Base-by-base conservation (phyloP, 768 basidiomycete species). In the Cantharellus cinnabarinus region DNA sequence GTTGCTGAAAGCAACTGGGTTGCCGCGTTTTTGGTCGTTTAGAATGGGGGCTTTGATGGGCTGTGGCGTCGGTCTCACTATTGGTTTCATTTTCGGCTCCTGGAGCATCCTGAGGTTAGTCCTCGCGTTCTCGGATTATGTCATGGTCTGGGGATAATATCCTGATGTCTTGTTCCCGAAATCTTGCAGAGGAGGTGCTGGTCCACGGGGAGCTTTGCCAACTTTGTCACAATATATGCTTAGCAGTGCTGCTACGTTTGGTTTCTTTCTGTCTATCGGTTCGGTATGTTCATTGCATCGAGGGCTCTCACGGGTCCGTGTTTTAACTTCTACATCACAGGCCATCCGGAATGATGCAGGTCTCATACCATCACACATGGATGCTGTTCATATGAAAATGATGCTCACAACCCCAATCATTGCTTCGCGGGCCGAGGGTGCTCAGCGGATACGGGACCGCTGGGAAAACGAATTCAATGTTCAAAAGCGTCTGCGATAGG, bases 211-310 rank as follows among this genome's bases (percentile, higher is more conserved):
- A 5, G 73, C 81, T 56, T 74, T 98, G 35, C 83, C 89, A 3
- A 95, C 95, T 1, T 79, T 99, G 56, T 94, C 93, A 10, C 89
- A 93, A 66, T 98, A 97, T 70, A 99, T 99, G 95, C 79, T 97
- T 38, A 89, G 88, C 66, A 98, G 94, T 65, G 94, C 89, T 3
- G 93, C 93, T 4, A 95, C 94, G 0, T 98, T 99, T 70, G 84
- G 83, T 2, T 97, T 97, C 74, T 98, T 98, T 82, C 82, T 98
- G 62, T 80, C 89, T 44, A 88, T 95, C 66, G 86, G 89, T 67
- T 90, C 90, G 39, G 90, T 93, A 67, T 67, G 3, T 42, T 35
- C 61, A 3, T 38, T 42, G 52, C 35, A 7, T 54, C 35, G 35
- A 54, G 10, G 10, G 7, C 42, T 56, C 38, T 58, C 57, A 59